A percentile compares a stretch with the other conserved stretches of the same genome.
Evolutionary conservation across 179 eudicot species (phyloP).

Genomic region (Vitellaria paradoxa): DNA sequence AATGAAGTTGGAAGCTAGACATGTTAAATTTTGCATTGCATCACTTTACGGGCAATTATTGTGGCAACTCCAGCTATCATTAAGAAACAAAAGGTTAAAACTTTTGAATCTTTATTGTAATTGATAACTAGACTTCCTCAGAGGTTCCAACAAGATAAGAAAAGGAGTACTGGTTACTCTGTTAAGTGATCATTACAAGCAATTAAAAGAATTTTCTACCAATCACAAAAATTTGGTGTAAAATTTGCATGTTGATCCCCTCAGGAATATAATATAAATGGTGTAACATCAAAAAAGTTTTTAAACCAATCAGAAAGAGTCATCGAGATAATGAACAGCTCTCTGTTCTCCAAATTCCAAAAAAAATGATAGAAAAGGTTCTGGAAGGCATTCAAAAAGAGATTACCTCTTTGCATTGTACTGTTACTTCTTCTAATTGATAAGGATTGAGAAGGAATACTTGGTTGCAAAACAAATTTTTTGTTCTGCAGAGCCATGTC

Average conservation of each 20-base stretch:
- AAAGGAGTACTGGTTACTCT: neutral
- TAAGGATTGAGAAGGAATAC: conserved; percentile 23
- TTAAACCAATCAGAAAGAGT: neutral
- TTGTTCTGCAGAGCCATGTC: conserved; percentile 66
- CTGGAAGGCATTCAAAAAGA: neutral
- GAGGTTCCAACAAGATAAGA: conserved; percentile 1
- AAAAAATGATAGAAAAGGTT: neutral
- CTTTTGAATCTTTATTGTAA: neutral
- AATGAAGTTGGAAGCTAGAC: neutral
- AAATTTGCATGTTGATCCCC: neutral
- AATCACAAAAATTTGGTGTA: neutral
- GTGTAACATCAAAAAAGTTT: neutral
- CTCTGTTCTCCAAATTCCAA: neutral
- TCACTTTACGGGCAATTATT: neutral
- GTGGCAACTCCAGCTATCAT: neutral
- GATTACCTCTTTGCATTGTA: conserved; percentile 44
- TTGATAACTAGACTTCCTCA: neutral
- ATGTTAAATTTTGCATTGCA: neutral
- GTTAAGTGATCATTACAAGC: neutral
- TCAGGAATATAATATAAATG: neutral
- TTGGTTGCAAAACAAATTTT: conserved; percentile 31
- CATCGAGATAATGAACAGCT: neutral
- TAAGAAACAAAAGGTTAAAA: neutral
- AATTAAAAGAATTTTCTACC: neutral
- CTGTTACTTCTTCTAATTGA: conserved; percentile 34